Conservation (phyloP, 495 filamentous ascomycete genomes). For the Penicillium verhagenii region DNA sequence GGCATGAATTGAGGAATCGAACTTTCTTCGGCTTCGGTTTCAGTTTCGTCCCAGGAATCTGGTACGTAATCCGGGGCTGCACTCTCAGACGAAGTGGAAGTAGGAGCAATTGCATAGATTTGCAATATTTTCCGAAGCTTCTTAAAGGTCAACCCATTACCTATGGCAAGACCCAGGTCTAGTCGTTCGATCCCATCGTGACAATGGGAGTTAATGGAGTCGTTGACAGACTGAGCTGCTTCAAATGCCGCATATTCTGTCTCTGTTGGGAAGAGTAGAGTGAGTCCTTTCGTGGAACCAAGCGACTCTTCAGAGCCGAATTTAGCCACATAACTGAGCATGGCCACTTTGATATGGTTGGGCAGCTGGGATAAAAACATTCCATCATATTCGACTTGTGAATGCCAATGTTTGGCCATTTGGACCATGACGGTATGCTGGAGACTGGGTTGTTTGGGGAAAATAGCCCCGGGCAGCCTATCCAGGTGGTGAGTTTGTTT, state of each 20-base stretch:
- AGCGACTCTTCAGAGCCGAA: conserved; percentile 41
- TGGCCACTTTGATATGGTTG: conserved; percentile 53
- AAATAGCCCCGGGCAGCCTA: conserved; percentile 43
- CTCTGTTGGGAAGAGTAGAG: conserved; percentile 26
- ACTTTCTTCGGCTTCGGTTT: conserved; percentile 18
- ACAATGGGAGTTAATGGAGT: too few relatives aligned
- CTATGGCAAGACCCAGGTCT: neutral
- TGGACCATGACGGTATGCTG: conserved; percentile 56
- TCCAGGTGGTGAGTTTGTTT: conserved; percentile 34
- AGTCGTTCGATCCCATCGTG: conserved; percentile 3
- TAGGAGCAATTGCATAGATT: too few relatives aligned
- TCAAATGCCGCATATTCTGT: conserved; percentile 10
- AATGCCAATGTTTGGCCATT: conserved; percentile 69
- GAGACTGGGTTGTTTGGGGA: conserved; percentile 51
- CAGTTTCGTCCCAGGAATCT: conserved; percentile 36
- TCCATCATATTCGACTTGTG: conserved; percentile 64
- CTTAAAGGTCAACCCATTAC: conserved; percentile 37
- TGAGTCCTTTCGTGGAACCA: conserved; percentile 29
- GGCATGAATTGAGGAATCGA: conserved; percentile 43
- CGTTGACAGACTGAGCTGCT: too few relatives aligned
- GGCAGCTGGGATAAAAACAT: conserved; percentile 65
- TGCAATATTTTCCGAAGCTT: conserved; percentile 43
- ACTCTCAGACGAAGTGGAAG: neutral
- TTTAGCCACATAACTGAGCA: conserved; percentile 63
- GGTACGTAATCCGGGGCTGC: conserved; percentile 25